phyloP scores from a whole-genome alignment of 306 rosid genomes.

The Adenanthera pavonina region DNA sequence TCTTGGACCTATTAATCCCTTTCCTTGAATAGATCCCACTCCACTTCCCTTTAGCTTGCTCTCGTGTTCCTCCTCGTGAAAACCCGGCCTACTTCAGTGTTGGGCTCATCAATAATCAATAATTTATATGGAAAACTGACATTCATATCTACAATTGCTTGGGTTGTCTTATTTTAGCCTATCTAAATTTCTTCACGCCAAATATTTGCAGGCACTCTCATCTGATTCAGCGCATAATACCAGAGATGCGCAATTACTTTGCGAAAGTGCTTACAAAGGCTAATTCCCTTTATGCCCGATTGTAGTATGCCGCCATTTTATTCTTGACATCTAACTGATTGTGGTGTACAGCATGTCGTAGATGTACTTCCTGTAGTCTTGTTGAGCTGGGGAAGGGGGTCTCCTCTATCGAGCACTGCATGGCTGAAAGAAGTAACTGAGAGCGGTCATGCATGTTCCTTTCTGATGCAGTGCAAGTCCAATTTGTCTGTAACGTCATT shows the following conservation, averaged over 20 bases:
- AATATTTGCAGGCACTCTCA: constrained; percentile 70
- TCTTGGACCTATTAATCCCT: no score
- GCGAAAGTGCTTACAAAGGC: constrained; percentile 74
- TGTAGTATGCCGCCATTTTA: constrained; percentile 46
- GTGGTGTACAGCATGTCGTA: constrained; percentile 70
- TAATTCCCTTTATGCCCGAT: constrained; percentile 52
- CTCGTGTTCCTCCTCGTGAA: no score
- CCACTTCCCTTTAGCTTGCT: no score
- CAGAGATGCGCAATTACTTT: constrained; percentile 81
- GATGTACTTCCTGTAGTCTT: constrained; percentile 43
- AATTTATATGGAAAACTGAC: background rate
- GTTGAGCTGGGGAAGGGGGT: constrained; percentile 49
- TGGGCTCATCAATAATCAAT: no score
- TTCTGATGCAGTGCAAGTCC: constrained; percentile 39
- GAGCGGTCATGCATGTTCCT: constrained; percentile 41
- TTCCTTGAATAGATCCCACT: no score
- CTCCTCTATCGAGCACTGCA: constrained; percentile 46
- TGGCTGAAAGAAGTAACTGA: constrained; percentile 42
- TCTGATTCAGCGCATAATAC: constrained; percentile 70
- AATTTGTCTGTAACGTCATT: constrained; percentile 35
- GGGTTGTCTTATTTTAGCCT: background rate
- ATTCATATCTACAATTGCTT: constrained; percentile 8
- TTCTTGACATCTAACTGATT: constrained; percentile 65
- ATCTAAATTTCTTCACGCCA: constrained; percentile 35
- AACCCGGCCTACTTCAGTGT: no score